Evolutionary conservation across 2,329 filamentous ascomycete species (phyloP).

Genomic region (Fusarium lateritium): DNA sequence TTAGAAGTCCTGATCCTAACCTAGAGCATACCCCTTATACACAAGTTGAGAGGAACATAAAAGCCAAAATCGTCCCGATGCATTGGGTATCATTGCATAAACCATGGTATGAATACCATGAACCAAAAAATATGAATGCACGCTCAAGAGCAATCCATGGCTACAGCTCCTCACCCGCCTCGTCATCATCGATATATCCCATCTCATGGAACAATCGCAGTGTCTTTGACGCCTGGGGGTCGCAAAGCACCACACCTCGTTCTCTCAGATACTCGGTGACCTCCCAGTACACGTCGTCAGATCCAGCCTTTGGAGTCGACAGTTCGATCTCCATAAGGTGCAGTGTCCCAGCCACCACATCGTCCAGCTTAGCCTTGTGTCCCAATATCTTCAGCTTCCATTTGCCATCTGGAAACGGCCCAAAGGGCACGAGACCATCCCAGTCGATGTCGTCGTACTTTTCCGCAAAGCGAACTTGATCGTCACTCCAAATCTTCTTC

Average conservation of each 20-base stretch:
- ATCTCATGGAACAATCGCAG: conserved; percentile 33
- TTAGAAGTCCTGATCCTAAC: too few relatives aligned
- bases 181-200: conserved; percentile 22
- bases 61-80: background rate
- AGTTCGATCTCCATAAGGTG: conserved; percentile 45
- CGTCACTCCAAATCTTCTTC: conserved; percentile 34
- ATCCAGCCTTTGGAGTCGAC: conserved; percentile 23
- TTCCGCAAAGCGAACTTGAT: conserved; percentile 40
- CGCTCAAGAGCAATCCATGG: background rate
- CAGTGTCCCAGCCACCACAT: conserved; percentile 35
- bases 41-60: background rate
- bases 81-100: background rate
- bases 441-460: conserved; percentile 40
- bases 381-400: conserved; percentile 41
- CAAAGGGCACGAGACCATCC: conserved; percentile 33
- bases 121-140: background rate
- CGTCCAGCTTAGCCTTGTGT: conserved; percentile 41
- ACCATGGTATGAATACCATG: background rate
- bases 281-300: conserved; percentile 21
- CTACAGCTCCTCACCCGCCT: conserved; percentile 17
- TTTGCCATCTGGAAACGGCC: conserved; percentile 39
- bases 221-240: conserved; percentile 40
- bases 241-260: conserved; percentile 33
- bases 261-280: conserved; percentile 27
- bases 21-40: too few relatives aligned